Base-by-base conservation (phyloP, 768 basidiomycete species). In the Tylopilus sp. region DNA sequence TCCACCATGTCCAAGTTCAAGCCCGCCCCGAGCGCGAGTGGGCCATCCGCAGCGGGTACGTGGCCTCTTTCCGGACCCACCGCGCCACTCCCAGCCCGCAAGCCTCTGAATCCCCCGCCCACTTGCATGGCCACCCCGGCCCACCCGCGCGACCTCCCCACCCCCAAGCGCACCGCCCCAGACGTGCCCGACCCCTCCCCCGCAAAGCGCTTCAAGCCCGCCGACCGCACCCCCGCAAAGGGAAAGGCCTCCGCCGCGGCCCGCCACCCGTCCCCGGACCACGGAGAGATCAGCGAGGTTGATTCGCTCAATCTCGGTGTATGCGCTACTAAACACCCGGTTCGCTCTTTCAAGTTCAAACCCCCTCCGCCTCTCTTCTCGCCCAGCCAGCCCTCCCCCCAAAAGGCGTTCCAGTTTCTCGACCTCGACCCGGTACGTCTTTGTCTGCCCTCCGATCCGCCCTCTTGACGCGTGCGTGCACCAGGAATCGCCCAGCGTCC, bases 1-100 rank as follows among this genome's bases (percentile, higher is more conserved):
- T 52, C 52, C 50, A 22, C 55, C 60, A 36, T n/a, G n/a, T n/a
- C n/a, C n/a, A 78, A 76, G 65, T 80, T 80, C 58, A 80, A 78
- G 59, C 78, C 78, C 14, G 76, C 76, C 3, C 42, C 29, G 9
- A 22, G 22, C 1, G n/a, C 28, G 14, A 24, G 38, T 24, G 28
- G 14, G 9, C 4, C 46, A 42, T 22, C 51, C 52, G 54, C 63
- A 54, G 50, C 44, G 11, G 2, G 53, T 57, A 28, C 56, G 51
- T 57, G 51, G n/a, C 13, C n/a, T 34, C 6, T 11, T 10, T 26
- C 22, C 53, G 25, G 45, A 12, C 12, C 31, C 14, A 12, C 31
- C 31, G 4, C 56, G 74, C 76, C 1, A 79, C 80, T 0, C 72
- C 80, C 6, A 75, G 75, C 5, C 78, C 77, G 60, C 42, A 74